phyloP scores from a whole-genome alignment of 768 basidiomycete species.

The Artomyces pyxidatus region DNA sequence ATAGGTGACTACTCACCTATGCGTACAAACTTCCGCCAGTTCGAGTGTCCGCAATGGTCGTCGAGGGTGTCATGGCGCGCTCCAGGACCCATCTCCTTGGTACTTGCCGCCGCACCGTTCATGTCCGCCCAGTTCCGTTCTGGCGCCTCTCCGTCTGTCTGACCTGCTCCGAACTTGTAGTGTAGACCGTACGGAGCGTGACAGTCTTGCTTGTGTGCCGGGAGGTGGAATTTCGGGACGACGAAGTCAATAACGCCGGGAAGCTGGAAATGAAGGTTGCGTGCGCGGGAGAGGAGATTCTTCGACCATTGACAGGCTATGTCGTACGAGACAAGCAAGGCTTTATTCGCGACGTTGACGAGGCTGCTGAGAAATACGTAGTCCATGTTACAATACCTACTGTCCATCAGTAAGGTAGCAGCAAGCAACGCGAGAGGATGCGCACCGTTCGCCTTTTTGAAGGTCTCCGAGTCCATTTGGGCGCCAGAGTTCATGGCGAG shows the following conservation, averaged over 20 bases:
- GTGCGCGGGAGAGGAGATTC: conserved; percentile 12
- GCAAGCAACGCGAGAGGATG: neutral
- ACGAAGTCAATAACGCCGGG: neutral
- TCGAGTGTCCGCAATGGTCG: conserved; percentile 19
- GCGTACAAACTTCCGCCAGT: conserved; percentile 29
- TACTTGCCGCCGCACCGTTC: conserved; percentile 23
- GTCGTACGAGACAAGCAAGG: conserved; percentile 15
- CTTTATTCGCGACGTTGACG: neutral
- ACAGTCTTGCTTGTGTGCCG: conserved; percentile 20
- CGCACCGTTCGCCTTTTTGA: neutral
- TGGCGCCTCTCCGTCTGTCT: too few species aligned
- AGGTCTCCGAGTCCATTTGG: neutral
- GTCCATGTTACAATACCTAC: neutral
- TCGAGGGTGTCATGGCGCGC: conserved; percentile 20
- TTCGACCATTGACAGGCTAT: conserved; percentile 21
- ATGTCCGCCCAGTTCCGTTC: too few species aligned
- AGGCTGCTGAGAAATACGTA: neutral
- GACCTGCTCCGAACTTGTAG: too few species aligned
- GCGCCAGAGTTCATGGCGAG: neutral
- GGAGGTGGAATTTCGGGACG: too few species aligned
- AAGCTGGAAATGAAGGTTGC: neutral
- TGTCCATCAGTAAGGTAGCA: too few species aligned
- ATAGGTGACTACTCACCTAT: too few species aligned
- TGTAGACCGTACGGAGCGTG: conserved; percentile 19
- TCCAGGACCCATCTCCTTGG: conserved; percentile 30